Base-by-base conservation (phyloP, 768 basidiomycete species). In the Auriscalpium orientale region DNA sequence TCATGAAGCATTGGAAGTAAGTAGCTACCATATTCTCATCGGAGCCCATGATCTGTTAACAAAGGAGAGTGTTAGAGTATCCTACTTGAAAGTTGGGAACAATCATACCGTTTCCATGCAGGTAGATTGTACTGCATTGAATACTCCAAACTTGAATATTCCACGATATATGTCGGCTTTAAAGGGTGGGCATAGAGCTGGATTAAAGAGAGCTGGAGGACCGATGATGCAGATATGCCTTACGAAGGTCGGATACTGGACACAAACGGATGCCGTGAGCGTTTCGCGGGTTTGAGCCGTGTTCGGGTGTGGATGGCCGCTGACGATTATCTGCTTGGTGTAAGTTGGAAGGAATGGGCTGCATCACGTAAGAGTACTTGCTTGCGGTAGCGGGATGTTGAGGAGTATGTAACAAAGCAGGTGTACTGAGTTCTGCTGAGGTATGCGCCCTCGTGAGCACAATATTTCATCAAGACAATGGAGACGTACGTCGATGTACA, bases 81-180 rank as follows among this genome's bases (percentile, higher is more conserved):
- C 45, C 28, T 22, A 38, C 20, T 49, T 49, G 13, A 49, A 37
- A 38, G 38, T 22, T 46, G 36, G 35, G 22, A 58, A 28, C 13
- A 6, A 37, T 67, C 82, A 56, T 65, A 92, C 93, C 60, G 78
- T 76, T 49, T 88, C 80, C 60, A 89, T 91, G 66, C 90, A 93
- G 33, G 75, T 76, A 13, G 89, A 91, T 63, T 99, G 95, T 20
- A 98, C 82, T 3, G 87, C 85, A 67, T 98, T 98, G 76, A 98
- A 98, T 3, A 87, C 81, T 0, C 84, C 84, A 61, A 95, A 97
- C 64, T 88, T 89, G 79, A 95, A 97, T 2, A 92, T 72, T 0
- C 78, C 74, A 15, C 89, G 82, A 68, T 87, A 93, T 15, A 84
- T 76, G 65, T 93, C 89, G 51, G 91, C 95, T 95, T 61, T 10